Evolutionary conservation across 257 asterid genomes (phyloP).

Genomic region (Jacaranda copaia): DNA sequence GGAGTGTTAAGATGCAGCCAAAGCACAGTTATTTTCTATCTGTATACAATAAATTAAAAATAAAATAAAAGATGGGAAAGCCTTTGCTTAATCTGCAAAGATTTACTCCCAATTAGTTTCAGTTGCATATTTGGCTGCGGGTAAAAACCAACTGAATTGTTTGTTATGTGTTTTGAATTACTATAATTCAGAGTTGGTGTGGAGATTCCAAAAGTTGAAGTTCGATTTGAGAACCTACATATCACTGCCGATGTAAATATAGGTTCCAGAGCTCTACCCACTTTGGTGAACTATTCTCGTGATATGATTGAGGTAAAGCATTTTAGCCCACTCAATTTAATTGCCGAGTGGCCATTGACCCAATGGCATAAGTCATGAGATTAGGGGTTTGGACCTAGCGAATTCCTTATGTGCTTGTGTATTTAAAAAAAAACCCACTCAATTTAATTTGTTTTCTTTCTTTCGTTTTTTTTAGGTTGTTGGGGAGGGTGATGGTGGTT

Average conservation of each 20-base stretch:
- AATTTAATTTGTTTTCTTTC: too few relatives aligned
- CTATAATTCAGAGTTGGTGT: constrained; percentile 57
- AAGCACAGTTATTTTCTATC: neutral
- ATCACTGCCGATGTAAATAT: constrained; percentile 70
- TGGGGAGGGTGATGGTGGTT: too few relatives aligned
- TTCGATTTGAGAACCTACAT: constrained; percentile 71
- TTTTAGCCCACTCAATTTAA: neutral
- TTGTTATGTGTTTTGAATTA: constrained; percentile 14
- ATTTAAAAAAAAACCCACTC: too few relatives aligned
- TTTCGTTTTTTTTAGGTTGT: too few relatives aligned
- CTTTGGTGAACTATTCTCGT: constrained; percentile 71
- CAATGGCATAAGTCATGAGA: too few relatives aligned
- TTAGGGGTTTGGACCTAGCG: too few relatives aligned
- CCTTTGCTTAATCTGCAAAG: neutral
- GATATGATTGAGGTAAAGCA: constrained; percentile 66
- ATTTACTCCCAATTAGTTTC: neutral
- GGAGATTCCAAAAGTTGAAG: constrained; percentile 81
- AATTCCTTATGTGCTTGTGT: too few relatives aligned
- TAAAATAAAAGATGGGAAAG: neutral
- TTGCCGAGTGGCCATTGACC: neutral
- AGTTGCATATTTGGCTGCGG: neutral
- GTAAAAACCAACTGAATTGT: constrained; percentile 18
- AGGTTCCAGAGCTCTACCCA: constrained; percentile 92
- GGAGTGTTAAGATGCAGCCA: neutral
- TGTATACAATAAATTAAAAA: neutral